Evolutionary conservation across 768 basidiomycete genomes (phyloP).

Genomic region (Lactarius quietus): DNA sequence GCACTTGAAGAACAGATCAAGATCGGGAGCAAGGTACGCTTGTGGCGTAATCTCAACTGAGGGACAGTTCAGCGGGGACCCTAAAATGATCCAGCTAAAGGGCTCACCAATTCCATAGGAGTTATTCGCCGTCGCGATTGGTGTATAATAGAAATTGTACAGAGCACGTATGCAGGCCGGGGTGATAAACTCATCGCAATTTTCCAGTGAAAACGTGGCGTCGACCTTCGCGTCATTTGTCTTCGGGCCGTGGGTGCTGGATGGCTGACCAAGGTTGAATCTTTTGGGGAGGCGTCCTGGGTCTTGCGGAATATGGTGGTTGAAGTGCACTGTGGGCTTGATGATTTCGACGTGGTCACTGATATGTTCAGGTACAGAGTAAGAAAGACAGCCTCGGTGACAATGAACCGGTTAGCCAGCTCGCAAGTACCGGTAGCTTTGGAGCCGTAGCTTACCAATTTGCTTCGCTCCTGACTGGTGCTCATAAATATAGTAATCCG

Average conservation of each 20-base stretch:
- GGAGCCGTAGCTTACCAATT: slow-evolving; percentile 31
- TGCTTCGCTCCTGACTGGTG: slow-evolving; percentile 38
- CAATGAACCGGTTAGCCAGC: neutral
- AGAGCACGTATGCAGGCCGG: slow-evolving; percentile 55
- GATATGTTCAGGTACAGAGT: slow-evolving; percentile 40
- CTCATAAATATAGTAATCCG: slow-evolving; percentile 41
- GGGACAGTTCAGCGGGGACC: neutral
- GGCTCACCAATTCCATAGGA: slow-evolving; percentile 48
- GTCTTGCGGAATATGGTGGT: slow-evolving; percentile 19
- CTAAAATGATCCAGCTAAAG: neutral
- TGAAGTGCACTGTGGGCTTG: slow-evolving; percentile 44
- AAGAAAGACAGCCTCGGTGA: slow-evolving; percentile 35
- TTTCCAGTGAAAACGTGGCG: slow-evolving; percentile 27
- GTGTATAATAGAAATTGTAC: slow-evolving; percentile 51
- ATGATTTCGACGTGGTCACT: slow-evolving; percentile 41
- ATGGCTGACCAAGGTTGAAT: slow-evolving; percentile 26
- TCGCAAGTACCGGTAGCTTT: neutral
- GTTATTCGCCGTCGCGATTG: slow-evolving; percentile 42
- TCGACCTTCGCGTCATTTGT: slow-evolving; percentile 24
- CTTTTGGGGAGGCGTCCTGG: slow-evolving; percentile 10
- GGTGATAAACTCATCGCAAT: slow-evolving; percentile 45
- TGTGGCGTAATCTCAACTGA: slow-evolving; percentile 44
- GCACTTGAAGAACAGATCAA: slow-evolving; percentile 39
- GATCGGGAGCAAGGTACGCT: slow-evolving; percentile 41
- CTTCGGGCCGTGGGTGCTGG: slow-evolving; percentile 22